Evolutionary conservation across 1,284 basidiomycete genomes (phyloP).

Genomic region (Trichosporon sp.): DNA sequence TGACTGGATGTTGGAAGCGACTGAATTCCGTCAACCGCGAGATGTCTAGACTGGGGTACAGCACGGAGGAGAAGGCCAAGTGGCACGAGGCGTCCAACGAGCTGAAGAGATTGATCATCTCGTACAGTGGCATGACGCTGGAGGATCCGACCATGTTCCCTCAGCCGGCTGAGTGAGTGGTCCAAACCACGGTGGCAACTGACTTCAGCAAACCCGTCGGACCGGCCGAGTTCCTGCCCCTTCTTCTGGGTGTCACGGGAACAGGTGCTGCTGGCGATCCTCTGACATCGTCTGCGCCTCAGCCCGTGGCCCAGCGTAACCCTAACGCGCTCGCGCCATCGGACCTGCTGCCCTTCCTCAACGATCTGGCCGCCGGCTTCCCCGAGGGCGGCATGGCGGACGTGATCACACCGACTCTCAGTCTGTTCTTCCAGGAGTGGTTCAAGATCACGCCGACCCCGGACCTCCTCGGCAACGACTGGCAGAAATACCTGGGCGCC

Average conservation of each 20-base stretch:
- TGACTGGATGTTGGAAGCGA: constrained; percentile 87
- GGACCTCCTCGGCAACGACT: constrained; percentile 54
- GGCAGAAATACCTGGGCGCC: constrained; percentile 81
- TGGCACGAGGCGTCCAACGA: constrained; percentile 66
- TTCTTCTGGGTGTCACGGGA: constrained; percentile 62
- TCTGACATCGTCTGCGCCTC: constrained; percentile 48
- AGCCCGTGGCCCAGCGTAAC: constrained; percentile 1
- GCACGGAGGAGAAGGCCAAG: constrained; percentile 59
- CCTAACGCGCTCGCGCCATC: constrained; percentile 35
- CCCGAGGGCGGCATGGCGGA: constrained; percentile 48
- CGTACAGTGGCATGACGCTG: constrained; percentile 82
- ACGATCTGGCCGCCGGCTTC: constrained; percentile 52
- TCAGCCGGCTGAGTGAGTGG: constrained; percentile 65
- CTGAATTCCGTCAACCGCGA: constrained; percentile 59
- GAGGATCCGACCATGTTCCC: constrained; percentile 92
- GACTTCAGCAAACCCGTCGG: constrained; percentile 62
- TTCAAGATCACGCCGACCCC: constrained; percentile 43
- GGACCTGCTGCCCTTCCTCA: constrained; percentile 51
- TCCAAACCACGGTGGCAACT: background rate
- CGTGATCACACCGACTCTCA: constrained; percentile 51
- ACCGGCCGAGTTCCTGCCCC: constrained; percentile 66
- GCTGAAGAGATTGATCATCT: constrained; percentile 72
- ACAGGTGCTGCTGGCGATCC: constrained; percentile 54
- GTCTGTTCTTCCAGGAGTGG: constrained; percentile 49
- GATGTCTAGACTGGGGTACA: constrained; percentile 62